Conservation (phyloP, 768 basidiomycete genomes). For the Pulveroboletus sp. region DNA sequence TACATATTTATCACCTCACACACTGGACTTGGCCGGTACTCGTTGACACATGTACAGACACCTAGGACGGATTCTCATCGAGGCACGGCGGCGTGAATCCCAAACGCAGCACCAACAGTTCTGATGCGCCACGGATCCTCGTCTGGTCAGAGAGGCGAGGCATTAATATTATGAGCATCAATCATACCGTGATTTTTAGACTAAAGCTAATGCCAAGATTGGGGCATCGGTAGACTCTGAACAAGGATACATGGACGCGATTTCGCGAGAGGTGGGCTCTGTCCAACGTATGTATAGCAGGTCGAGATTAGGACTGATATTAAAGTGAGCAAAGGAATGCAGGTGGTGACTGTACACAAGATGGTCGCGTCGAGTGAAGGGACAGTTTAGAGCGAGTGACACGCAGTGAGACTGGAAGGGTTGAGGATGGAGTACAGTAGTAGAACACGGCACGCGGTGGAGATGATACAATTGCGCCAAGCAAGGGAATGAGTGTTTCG, state of each 20-base stretch:
- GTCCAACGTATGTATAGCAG: slow-evolving; percentile 2
- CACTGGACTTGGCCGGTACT: background rate
- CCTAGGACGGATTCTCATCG: background rate
- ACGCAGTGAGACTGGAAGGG: background rate
- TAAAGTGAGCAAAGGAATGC: slow-evolving; percentile 14
- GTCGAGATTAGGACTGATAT: background rate
- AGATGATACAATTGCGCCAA: slow-evolving; percentile 7
- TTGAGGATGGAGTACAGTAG: slow-evolving; percentile 8
- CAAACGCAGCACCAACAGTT: no score
- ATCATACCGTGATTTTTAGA: background rate
- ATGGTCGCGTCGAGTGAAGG: background rate
- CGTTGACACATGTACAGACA: background rate
- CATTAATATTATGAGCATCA: background rate
- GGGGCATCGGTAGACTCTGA: background rate
- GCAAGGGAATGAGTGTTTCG: background rate
- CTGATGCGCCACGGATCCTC: slow-evolving; percentile 9
- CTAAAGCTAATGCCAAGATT: background rate
- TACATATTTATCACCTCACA: slow-evolving; percentile 26
- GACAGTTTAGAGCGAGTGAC: background rate
- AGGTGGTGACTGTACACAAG: slow-evolving; percentile 6
- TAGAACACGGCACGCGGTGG: slow-evolving; percentile 8
- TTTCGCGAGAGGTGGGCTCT: no score
- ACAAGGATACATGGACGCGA: background rate
- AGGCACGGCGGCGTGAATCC: background rate
- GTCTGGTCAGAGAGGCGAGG: background rate